Evolutionary conservation across 2,329 filamentous ascomycete species (phyloP), one percentile per base, ranked within the genome.

Genomic region (Fusarium armeniacum): DNA sequence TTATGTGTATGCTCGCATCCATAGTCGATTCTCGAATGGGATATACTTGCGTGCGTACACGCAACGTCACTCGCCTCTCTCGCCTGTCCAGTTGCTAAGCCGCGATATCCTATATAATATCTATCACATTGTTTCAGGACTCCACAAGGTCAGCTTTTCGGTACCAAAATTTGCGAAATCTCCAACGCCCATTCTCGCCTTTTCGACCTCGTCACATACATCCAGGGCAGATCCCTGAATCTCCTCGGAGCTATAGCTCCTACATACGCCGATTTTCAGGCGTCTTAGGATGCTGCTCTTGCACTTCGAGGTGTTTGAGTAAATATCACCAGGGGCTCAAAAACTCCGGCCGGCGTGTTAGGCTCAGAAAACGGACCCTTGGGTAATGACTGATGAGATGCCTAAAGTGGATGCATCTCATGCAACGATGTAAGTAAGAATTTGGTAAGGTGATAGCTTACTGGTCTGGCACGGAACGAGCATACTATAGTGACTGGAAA

Each of bases 361-460:
- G 58, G 15, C 18, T n/a, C 15, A 30, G 11, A 35, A 45, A 22
- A 36, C 53, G 35, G 43, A 55, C 45, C 38, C n/a, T 64, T 55
- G 22, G 20, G 50, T 58, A 70, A 36, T 9, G 16, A 3, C 30
- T 35, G 10, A 53, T 45, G 47, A 41, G 20, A 33, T n/a, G 41
- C 3, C 35, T 32, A 40, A 50, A 70, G 40, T 32, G 22, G 30
- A 41, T 32, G 38, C 58, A 50, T 43, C 43, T 67, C 12, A 44
- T 24, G 28, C 44, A 60, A 58, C 59, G 41, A 50, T 44, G 16
- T 46, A 50, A 44, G 18, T 43, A 43, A 47, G 12, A 47, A 67
- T 38, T 46, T 67, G 26, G 49, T 20, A 38, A 43, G 30, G 11
- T 9, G 46, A n/a, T n/a, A 20, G 20, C 33, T 24, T 38, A 8